Percentiles rank a stretch among this genome's conserved stretches.
Evolutionary conservation across 2,329 filamentous ascomycete species (phyloP).

Genomic region (Aspergillus sp.): DNA sequence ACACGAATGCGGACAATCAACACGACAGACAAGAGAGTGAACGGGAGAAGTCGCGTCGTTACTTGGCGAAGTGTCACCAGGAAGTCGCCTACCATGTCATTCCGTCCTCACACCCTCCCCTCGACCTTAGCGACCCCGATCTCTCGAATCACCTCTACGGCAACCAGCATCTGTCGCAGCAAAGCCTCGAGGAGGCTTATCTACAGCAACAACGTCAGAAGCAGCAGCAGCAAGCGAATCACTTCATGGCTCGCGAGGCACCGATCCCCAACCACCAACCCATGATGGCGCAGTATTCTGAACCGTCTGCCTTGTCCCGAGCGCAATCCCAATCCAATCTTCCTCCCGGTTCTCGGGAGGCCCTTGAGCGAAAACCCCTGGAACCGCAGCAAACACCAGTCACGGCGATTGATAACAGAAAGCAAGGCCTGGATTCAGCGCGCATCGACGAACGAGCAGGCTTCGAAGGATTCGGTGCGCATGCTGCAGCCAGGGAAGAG

Average conservation of each 20-base stretch:
- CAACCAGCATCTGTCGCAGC: slow-evolving; percentile 52
- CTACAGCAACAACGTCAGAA: slow-evolving; percentile 57
- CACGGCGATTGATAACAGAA: slow-evolving; percentile 54
- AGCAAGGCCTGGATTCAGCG: slow-evolving; percentile 43
- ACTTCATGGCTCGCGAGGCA: slow-evolving; percentile 51
- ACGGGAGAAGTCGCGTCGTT: slow-evolving; percentile 62
- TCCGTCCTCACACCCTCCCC: slow-evolving; percentile 61
- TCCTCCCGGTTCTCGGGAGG: slow-evolving; percentile 38
- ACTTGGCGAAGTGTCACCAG: slow-evolving; percentile 65
- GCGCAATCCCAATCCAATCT: slow-evolving; percentile 46
- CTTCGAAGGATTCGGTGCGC: slow-evolving; percentile 58
- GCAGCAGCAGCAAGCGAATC: slow-evolving; percentile 37
- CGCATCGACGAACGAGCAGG: slow-evolving; percentile 55
- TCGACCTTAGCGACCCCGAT: slow-evolving; percentile 49
- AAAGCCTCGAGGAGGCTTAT: slow-evolving; percentile 60
- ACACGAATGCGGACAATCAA: slow-evolving; percentile 40
- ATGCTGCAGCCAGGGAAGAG: slow-evolving; percentile 48
- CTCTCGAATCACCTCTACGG: slow-evolving; percentile 45
- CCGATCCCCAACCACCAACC: slow-evolving; percentile 61
- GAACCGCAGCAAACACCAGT: slow-evolving; percentile 50
- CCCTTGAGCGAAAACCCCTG: slow-evolving; percentile 40
- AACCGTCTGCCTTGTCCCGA: slow-evolving; percentile 39
- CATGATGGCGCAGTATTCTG: slow-evolving; percentile 49
- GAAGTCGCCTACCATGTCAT: slow-evolving; percentile 68
- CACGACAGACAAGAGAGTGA: slow-evolving; percentile 57